A percentile compares a stretch with the other conserved stretches of the same genome.
Evolutionary conservation across 768 basidiomycete genomes (phyloP).

Genomic region (Myochromella boudieri): DNA sequence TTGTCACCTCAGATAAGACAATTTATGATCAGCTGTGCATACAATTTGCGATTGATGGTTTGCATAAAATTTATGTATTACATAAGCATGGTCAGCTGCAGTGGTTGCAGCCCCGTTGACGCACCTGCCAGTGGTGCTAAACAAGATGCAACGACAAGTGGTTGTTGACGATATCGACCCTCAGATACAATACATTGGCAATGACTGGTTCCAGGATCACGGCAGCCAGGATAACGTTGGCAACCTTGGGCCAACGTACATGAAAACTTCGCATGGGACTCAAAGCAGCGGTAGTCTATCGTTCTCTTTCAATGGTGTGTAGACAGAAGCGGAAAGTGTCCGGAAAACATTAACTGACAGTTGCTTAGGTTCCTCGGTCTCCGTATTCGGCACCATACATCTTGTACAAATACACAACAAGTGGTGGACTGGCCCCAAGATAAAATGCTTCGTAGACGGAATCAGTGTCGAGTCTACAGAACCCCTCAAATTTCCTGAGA

Average conservation of each 20-base stretch:
- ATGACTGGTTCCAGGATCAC: constrained; percentile 24
- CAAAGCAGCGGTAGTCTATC: constrained; percentile 23
- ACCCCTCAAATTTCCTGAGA: background rate
- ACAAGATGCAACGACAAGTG: constrained; percentile 11
- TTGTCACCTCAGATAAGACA: too few species aligned
- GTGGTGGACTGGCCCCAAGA: background rate
- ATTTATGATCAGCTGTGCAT: too few species aligned
- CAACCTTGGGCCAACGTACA: constrained; percentile 29
- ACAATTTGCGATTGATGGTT: too few species aligned
- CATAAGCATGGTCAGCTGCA: too few species aligned
- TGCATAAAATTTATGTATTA: too few species aligned
- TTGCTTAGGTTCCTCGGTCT: constrained; percentile 10
- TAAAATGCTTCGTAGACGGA: constrained; percentile 26
- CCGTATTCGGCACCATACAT: constrained; percentile 20
- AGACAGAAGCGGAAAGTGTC: too few species aligned
- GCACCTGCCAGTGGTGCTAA: too few species aligned
- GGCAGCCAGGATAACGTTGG: constrained; percentile 26
- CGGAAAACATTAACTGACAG: background rate
- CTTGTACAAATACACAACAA: too few species aligned
- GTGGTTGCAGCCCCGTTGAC: too few species aligned
- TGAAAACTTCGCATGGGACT: constrained; percentile 29
- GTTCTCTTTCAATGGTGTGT: constrained; percentile 29
- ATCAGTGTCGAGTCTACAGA: constrained; percentile 2
- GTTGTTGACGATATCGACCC: constrained; percentile 33
- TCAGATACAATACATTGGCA: constrained; percentile 25